Conservation (phyloP, 768 basidiomycete species). For the Peribolospora baueri region DNA sequence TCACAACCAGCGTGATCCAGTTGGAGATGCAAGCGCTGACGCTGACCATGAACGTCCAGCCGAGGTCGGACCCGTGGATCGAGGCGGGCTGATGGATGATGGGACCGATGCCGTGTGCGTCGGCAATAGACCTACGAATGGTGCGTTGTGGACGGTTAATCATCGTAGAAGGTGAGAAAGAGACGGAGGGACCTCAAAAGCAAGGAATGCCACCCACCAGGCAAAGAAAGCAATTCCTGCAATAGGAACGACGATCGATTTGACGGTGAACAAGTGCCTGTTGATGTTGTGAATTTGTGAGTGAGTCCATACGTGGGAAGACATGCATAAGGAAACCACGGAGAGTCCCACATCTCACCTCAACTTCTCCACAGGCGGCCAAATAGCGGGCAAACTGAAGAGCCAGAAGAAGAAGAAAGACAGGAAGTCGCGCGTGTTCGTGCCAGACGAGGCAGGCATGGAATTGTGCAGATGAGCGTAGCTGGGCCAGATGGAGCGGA, state of each 20-base stretch:
- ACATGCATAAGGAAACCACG: no score
- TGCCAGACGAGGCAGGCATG: constrained; percentile 49
- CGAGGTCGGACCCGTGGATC: constrained; percentile 40
- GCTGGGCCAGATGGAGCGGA: constrained; percentile 53
- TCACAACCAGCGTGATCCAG: constrained; percentile 29
- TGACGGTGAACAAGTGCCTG: constrained; percentile 55
- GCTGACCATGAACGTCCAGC: constrained; percentile 50
- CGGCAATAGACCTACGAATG: constrained; percentile 38
- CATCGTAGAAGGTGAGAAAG: no score
- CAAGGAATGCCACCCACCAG: no score
- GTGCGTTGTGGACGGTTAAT: constrained; percentile 10
- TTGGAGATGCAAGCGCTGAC: constrained; percentile 59
- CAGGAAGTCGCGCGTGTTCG: constrained; percentile 46
- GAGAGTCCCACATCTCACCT: no score
- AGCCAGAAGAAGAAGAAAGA: constrained; percentile 75
- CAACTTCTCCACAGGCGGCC: constrained; percentile 60
- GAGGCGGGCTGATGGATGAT: constrained; percentile 41
- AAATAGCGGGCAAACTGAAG: constrained; percentile 43
- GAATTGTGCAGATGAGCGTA: constrained; percentile 27
- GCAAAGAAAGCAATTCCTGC: constrained; percentile 44
- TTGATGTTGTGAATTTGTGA: no score
- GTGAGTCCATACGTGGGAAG: no score
- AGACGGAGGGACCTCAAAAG: no score
- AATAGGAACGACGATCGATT: constrained; percentile 44
- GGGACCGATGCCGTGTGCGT: constrained; percentile 51